Base-by-base conservation (phyloP, 176 grass and related monocot genomes). In the Cymbopogon citratus region DNA sequence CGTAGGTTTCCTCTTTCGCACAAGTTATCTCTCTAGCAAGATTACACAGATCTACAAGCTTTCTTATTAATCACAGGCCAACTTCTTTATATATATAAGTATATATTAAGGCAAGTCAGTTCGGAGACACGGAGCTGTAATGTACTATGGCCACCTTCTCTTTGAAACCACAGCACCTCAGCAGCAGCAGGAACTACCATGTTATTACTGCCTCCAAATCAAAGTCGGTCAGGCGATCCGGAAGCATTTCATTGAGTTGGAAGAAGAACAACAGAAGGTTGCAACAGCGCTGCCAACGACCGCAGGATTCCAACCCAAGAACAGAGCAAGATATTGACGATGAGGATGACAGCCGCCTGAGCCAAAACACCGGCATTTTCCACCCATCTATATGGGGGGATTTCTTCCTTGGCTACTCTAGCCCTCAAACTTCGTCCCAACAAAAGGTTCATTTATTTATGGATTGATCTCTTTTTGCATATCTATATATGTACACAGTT, bases 371-470 rank as follows among this genome's bases (percentile, higher is more conserved):
- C 10, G 19, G 64, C 4, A 67, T 16, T 38, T 80, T 80, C 45
- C 64, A 38, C 12, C 78, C 46, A 39, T 81, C 78, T 7, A 7
- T 80, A 5, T 80, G 78, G 78, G 78, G 78, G 19, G 78, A 71
- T 70, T 81, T 71, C 79, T 81, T 81, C 23, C 65, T 81, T 81
- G n/a, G 36, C n/a, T 54, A 28, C 48, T 59, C 79, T 49, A 27
- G 28, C 48, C 66, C 79, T 23, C 14, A 25, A 4, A 5, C 35
- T 18, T 77, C 74, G 23, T 60, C 56, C 9, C 56, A 60, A 24
- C 39, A 26, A 25, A 23, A 70, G 68, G 68, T 71, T 31, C 5
- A n/a, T 16, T 73, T 25, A 14, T 12, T 15, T 8, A 49, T 4
- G 1, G 1, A 49, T 19, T 3, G 4, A 73, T 29, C 23, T 18